These are phyloP conservation scores for Rhododendron molle DNA, from an alignment of 148 eudicot genomes.

Conservation along the genomic window DNA sequence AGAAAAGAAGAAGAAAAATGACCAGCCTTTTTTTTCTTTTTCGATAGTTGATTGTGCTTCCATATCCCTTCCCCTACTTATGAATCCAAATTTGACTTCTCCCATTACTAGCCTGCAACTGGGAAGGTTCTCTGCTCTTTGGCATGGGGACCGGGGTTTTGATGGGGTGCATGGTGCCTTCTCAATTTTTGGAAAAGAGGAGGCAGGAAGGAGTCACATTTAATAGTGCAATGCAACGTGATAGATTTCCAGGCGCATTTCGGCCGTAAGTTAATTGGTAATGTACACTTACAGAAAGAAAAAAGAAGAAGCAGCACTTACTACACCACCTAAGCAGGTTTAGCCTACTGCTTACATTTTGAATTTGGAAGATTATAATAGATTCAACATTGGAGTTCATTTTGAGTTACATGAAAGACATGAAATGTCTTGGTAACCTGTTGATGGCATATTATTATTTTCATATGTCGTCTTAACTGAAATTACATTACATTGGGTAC, in stretches of 20 bases:
- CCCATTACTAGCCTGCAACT: neutral
- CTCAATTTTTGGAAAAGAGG: neutral
- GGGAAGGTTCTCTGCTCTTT: neutral
- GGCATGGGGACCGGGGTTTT: neutral
- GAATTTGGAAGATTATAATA: neutral
- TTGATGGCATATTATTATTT: neutral
- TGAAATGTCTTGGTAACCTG: constrained; percentile 1
- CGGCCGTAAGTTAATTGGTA: neutral
- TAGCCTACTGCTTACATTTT: neutral
- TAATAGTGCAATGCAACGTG: neutral
- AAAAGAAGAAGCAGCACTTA: neutral
- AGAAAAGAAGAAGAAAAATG: too few relatives aligned
- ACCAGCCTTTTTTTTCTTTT: neutral
- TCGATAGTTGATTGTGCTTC: neutral
- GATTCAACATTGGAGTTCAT: neutral
- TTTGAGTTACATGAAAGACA: neutral
- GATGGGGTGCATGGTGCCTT: neutral
- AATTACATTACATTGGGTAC: neutral
- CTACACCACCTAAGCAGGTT: neutral
- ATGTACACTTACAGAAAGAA: neutral
- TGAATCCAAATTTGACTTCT: neutral
- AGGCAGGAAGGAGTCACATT: neutral
- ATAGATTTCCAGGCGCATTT: neutral
- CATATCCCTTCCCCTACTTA: neutral
- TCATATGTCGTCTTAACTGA: neutral